These are phyloP conservation scores for Tricholoma sp. DNA, from an alignment of 768 basidiomycete genomes.

Conservation along the genomic window DNA sequence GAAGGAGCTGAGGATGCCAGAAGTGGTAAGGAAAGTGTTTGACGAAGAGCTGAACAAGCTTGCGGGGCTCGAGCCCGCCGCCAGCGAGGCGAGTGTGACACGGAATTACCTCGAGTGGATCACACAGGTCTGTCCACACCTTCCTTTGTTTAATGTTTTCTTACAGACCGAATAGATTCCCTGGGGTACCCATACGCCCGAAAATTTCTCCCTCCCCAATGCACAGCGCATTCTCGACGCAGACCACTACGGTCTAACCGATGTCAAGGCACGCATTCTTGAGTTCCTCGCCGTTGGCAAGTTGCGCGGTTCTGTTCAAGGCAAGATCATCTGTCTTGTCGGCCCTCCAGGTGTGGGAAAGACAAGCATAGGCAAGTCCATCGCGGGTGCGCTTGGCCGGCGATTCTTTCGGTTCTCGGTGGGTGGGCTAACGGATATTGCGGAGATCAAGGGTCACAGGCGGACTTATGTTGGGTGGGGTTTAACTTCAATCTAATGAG, in stretches of 20 bases:
- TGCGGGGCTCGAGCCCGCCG: conserved; percentile 82
- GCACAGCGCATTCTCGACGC: conserved; percentile 85
- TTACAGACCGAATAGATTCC: conserved; percentile 57
- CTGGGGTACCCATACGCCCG: conserved; percentile 92
- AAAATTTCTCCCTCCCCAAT: conserved; percentile 85
- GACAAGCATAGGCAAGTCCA: conserved; percentile 93
- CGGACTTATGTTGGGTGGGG: conserved; percentile 93
- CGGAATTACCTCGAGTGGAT: conserved; percentile 94
- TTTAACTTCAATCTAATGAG: not conserved
- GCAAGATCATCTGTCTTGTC: conserved; percentile 95
- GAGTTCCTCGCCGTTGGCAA: conserved; percentile 97
- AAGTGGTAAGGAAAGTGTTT: conserved; percentile 85
- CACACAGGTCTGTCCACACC: conserved; percentile 50
- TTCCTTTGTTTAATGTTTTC: not conserved
- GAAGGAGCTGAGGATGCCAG: conserved; percentile 79
- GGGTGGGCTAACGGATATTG: conserved; percentile 94
- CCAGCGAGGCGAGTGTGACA: conserved; percentile 90
- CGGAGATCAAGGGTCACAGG: conserved; percentile 98
- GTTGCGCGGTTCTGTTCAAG: conserved; percentile 88
- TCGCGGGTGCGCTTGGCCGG: conserved; percentile 83
- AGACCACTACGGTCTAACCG: conserved; percentile 90
- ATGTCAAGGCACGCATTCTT: conserved; percentile 90
- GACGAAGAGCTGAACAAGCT: conserved; percentile 95
- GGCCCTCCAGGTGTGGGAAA: conserved; percentile 98
- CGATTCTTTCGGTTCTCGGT: conserved; percentile 98